phyloP scores from a whole-genome alignment of 257 asterid genomes.

The Fraxinus americana region DNA sequence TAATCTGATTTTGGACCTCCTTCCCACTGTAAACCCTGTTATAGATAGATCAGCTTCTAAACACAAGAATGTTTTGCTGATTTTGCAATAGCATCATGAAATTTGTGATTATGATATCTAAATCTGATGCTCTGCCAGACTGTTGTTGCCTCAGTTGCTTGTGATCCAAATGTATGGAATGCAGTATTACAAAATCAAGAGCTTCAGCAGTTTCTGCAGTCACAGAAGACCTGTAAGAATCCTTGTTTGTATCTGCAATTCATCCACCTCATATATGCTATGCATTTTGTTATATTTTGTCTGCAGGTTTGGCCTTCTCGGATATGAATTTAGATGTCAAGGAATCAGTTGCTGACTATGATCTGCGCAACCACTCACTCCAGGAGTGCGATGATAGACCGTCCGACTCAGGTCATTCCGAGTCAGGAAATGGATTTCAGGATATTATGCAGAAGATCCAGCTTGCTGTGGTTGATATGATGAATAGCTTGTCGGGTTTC shows the following conservation, averaged over 20 bases:
- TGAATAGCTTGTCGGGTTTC: slow-evolving; percentile 61
- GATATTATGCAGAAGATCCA: slow-evolving; percentile 43
- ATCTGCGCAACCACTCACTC: slow-evolving; percentile 19
- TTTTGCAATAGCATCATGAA: background rate
- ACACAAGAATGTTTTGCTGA: background rate
- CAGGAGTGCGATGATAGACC: slow-evolving; percentile 4
- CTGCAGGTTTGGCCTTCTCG: slow-evolving; percentile 1
- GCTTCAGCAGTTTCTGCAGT: slow-evolving; percentile 59
- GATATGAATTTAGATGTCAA: background rate
- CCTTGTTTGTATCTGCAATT: background rate
- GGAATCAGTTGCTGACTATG: slow-evolving; percentile 17
- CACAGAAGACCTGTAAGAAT: slow-evolving; percentile 46
- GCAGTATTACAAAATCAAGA: slow-evolving; percentile 62
- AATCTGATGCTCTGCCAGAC: slow-evolving; percentile 40
- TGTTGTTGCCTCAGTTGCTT: slow-evolving; percentile 84
- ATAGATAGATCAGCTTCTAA: background rate
- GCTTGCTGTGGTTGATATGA: slow-evolving; percentile 54
- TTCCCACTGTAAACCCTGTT: background rate
- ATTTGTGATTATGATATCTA: slow-evolving; percentile 11
- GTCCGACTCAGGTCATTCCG: slow-evolving; percentile 19
- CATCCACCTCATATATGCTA: background rate
- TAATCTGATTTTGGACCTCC: background rate
- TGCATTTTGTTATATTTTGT: background rate
- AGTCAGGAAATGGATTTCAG: slow-evolving; percentile 19
- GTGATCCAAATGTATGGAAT: slow-evolving; percentile 78